Base-by-base conservation (phyloP, 108 stramenopile species). In the Epipyxis sp. region DNA sequence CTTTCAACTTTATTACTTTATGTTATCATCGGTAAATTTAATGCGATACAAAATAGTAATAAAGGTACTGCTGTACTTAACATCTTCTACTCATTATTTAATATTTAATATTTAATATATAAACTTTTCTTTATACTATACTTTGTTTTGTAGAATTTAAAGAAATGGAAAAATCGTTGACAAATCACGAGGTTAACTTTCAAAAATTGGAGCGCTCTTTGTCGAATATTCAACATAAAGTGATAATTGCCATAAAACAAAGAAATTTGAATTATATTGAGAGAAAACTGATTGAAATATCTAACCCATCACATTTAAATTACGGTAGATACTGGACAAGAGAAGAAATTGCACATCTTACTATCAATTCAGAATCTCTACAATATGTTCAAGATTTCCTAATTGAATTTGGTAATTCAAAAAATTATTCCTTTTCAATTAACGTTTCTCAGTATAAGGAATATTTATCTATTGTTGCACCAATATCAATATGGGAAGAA, bases 261-360 rank as follows among this genome's bases (percentile, higher is more conserved):
- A 45, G 16, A 40, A 44, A 65, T 1, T 40, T 80, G 10, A 27
- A 44, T 0, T 39, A 27, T 32, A 41, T 80, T 16, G 45, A 80
- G 44, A 58, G 59, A 1, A 34, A 10, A 44, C 79, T 80, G 32
- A 42, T 58, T 57, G 79, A 62, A 35, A 50, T 68, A 1, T 80
- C 79, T 6, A 40, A 72, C 37, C 62, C 68, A 2, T 25, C 34
- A 1, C 35, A 35, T 54, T 69, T 69, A 27, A 46, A 27, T 20
- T 80, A 80, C 37, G 79, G 79, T 6, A 10, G 72, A 10, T 50
- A 72, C 20, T 40, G 69, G 30, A 43, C 25, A 54, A 16, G 54
- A 34, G 1, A 71, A 58, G 79, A 68, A 20, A 39, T 80, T 1
- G 27, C 13, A 20, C 13, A 50, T 13, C 20, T 50, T 20, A 50